These are phyloP conservation scores for Candida caryicola DNA, from an alignment of 805 yeast species.

Conservation along the genomic window DNA sequence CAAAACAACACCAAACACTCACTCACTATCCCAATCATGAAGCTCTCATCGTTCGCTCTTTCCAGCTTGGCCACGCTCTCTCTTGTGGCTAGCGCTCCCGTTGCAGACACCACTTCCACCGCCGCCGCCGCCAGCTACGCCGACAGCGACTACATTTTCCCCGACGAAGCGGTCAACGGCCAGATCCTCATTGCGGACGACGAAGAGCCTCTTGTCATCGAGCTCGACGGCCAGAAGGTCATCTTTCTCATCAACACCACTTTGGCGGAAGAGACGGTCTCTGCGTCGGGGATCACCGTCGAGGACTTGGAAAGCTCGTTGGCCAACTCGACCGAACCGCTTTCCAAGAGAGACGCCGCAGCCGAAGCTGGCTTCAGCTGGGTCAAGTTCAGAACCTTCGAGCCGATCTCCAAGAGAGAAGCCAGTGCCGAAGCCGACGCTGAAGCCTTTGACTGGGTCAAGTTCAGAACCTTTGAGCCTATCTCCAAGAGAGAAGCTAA, in stretches of 20 bases:
- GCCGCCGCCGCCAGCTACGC: neutral
- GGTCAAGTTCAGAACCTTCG: constrained; percentile 6
- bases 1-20: neutral
- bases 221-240: constrained; percentile 11
- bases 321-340: neutral
- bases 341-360: constrained; percentile 7
- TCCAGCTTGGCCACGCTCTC: constrained; percentile 9
- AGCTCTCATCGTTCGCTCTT: constrained; percentile 9
- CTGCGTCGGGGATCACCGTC: neutral
- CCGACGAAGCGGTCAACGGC: constrained; percentile 13
- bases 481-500: constrained; percentile 13
- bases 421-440: constrained; percentile 10
- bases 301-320: constrained; percentile 2
- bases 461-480: constrained; percentile 9
- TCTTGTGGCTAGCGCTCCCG: constrained; percentile 8
- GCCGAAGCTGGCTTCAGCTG: constrained; percentile 8
- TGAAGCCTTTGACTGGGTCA: constrained; percentile 8
- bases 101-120: neutral
- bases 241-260: constrained; percentile 14
- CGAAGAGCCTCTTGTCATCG: constrained; percentile 10
- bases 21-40: constrained; percentile 10
- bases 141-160: constrained; percentile 8
- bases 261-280: constrained; percentile 7
- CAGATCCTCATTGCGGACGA: constrained; percentile 7
- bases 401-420: constrained; percentile 14